Base-by-base conservation (phyloP, 73 alveolate genomes). In the Uronychia setigera region DNA sequence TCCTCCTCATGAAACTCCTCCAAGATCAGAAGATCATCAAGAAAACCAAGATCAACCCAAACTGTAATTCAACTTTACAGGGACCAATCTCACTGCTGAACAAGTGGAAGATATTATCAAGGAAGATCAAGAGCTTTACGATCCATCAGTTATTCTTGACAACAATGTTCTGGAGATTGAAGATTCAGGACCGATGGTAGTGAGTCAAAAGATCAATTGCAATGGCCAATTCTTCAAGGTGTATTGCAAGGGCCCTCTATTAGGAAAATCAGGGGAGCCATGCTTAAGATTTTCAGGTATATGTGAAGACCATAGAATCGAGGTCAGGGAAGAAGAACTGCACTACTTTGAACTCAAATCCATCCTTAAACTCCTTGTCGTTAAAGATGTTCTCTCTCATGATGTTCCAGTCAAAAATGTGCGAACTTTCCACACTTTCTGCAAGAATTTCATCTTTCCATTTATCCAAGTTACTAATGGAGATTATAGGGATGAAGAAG, bases 111-210 rank as follows among this genome's bases (percentile, higher is more conserved):
- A 76, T 31, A 76, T 76, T 5, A 76, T 76, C 46, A 28, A 76
- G 32, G 81, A 76, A 30, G 81, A 76, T 27, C 30, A 76, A 31
- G 81, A 76, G 5, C 81, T 76, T 5, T 76, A 76, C 81, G 81
- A 76, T 31, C 81, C 81, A 25, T 76, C 81, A 28, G 31, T 26
- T 5, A 76, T 76, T 27, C 32, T 76, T 1, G 81, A 76, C 1
- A 26, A 76, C 27, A 5, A 76, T 28, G 32, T 76, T 1, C 9
- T 76, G 9, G 9, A 76, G 1, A 26, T 76, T 5, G 46, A 26
- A 76, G 46, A 76, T 9, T 9, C 29, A 13, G 32, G 32, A 5
- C n/a, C 29, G 27, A 25, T 26, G 9, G 5, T 27, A 26, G 46
- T 31, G 9, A 5, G 26, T 9, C 27, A 76, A 30, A 13, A 26